Conservation (phyloP, 2,329 filamentous ascomycete genomes). For the Tolypocladium endophyticum region DNA sequence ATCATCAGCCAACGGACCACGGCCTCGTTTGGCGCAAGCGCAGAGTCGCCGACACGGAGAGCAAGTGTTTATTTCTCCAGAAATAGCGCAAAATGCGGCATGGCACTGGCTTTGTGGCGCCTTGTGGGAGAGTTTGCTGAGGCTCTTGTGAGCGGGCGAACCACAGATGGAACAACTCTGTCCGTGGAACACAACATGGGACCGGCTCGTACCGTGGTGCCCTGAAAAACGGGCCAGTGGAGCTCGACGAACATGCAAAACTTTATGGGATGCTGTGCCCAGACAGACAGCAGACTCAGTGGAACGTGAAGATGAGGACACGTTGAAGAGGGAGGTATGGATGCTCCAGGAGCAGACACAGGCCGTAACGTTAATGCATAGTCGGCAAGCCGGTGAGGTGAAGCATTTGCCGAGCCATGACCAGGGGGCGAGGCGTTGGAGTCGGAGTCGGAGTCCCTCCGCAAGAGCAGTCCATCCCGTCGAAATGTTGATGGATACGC, state of each 20-base stretch:
- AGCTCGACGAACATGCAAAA: neutral
- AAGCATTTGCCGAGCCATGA: neutral
- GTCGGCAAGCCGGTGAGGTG: neutral
- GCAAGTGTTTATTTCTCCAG: neutral
- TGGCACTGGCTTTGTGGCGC: neutral
- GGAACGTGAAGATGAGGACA: neutral
- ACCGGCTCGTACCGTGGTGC: neutral
- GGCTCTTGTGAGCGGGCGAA: neutral
- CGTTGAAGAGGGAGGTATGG: neutral
- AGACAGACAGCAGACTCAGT: neutral
- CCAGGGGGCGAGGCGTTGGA: neutral
- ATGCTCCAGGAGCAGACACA: neutral
- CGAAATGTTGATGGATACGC: neutral
- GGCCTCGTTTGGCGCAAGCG: neutral
- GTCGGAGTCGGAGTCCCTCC: neutral
- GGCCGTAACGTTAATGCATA: neutral
- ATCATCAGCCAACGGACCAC: neutral
- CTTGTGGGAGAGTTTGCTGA: neutral
- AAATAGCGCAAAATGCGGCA: neutral
- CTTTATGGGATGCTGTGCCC: neutral
- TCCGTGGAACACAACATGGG: neutral
- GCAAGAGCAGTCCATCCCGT: neutral
- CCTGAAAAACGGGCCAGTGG: neutral
- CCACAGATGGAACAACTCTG: neutral
- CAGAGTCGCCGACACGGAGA: neutral